These are phyloP conservation scores for Aspergillus aculeatus DNA, from an alignment of 2,329 filamentous ascomycete species.

Conservation along the genomic window DNA sequence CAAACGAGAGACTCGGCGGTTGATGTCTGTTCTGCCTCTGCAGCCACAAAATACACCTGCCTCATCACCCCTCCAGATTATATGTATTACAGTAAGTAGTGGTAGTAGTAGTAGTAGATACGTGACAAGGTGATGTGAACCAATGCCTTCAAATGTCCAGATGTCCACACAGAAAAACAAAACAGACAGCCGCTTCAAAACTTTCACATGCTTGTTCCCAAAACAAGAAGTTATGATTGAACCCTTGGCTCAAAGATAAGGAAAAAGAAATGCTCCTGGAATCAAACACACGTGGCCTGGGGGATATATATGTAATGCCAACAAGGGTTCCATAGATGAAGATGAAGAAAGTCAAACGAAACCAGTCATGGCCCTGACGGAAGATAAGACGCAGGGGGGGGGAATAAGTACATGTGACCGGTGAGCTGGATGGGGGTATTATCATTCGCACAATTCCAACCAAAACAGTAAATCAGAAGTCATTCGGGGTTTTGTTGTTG, in stretches of 20 bases:
- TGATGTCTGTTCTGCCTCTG: not conserved
- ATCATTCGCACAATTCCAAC: not conserved
- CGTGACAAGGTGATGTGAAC: constrained; percentile 18
- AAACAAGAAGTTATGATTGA: constrained; percentile 7
- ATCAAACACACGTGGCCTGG: constrained; percentile 12
- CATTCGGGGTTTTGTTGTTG: constrained; percentile 42
- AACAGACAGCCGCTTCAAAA: constrained; percentile 27
- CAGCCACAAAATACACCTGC: not conserved
- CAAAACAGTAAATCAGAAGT: constrained; percentile 24
- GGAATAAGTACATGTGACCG: not conserved
- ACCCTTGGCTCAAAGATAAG: constrained; percentile 12
- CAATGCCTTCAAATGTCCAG: constrained; percentile 23
- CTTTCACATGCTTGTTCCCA: constrained; percentile 26
- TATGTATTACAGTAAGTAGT: constrained; percentile 15
- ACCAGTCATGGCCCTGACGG: not conserved
- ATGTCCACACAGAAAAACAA: not conserved
- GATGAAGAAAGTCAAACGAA: constrained; percentile 5
- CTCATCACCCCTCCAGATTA: constrained; percentile 15
- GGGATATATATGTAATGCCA: constrained; percentile 15
- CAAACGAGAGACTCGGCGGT: not conserved
- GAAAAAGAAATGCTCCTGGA: constrained; percentile 16
- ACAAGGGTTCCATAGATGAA: constrained; percentile 1
- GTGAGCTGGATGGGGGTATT: not conserved
- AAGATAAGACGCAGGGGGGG: not conserved
- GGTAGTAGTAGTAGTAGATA: constrained; percentile 19